phyloP scores from a whole-genome alignment of 139 green algal species.

The Microglena sp. region DNA sequence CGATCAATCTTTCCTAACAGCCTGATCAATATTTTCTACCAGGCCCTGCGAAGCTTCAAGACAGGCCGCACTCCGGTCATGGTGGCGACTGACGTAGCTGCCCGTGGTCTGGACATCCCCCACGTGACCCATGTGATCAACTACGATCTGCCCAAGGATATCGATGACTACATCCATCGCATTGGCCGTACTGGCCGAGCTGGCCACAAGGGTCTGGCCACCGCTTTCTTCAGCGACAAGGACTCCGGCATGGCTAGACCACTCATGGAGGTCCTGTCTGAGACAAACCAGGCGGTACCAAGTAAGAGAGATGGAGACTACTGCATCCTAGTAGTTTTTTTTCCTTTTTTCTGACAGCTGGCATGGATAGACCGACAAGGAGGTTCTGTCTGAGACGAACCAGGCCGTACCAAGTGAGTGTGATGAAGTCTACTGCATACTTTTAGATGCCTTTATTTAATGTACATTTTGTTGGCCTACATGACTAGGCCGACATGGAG shows the following conservation, averaged over 20 bases:
- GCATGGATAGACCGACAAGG: too few relatives aligned
- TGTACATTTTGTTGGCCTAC: too few relatives aligned
- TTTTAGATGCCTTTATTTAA: too few relatives aligned
- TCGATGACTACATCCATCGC: slow-evolving; percentile 95
- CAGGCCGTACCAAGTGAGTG: too few relatives aligned
- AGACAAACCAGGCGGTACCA: slow-evolving; percentile 95
- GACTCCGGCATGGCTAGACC: slow-evolving; percentile 63
- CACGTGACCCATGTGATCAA: slow-evolving; percentile 83
- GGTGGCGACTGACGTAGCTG: slow-evolving; percentile 80
- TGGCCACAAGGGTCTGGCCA: slow-evolving; percentile 89
- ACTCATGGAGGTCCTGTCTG: slow-evolving; percentile 47
- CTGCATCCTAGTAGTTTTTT: too few relatives aligned
- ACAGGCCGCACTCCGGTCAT: slow-evolving; percentile 41
- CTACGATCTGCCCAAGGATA: slow-evolving; percentile 90
- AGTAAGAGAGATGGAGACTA: slow-evolving; percentile 6
- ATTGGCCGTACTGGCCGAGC: slow-evolving; percentile 90
- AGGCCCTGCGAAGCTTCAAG: slow-evolving; percentile 75
- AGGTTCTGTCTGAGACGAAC: too few relatives aligned
- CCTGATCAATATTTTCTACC: too few relatives aligned
- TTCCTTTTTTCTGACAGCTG: too few relatives aligned
- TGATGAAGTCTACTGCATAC: too few relatives aligned
- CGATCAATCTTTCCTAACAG: too few relatives aligned
- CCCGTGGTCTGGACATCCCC: slow-evolving; percentile 79
- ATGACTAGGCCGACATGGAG: too few relatives aligned
- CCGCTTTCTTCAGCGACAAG: slow-evolving; percentile 90